phyloP scores from a whole-genome alignment of 2,329 filamentous ascomycete genomes.

The Fusarium nygamai region DNA sequence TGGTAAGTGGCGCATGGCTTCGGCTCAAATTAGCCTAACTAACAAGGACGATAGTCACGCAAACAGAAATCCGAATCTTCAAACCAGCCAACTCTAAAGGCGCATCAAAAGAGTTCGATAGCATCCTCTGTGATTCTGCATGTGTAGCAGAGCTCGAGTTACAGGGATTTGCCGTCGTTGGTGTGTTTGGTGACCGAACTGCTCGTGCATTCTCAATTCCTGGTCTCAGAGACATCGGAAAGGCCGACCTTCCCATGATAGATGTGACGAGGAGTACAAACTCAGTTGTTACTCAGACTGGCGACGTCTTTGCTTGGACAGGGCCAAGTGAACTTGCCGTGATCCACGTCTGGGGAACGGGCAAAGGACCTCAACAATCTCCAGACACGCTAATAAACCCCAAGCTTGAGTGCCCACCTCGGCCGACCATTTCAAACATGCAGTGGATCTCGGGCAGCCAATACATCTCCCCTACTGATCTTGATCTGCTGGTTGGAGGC shows the following conservation, averaged over 20 bases:
- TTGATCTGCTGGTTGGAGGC: slow-evolving; percentile 91
- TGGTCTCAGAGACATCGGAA: slow-evolving; percentile 83
- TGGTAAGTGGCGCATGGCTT: slow-evolving; percentile 57
- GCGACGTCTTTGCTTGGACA: slow-evolving; percentile 87
- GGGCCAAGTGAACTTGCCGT: slow-evolving; percentile 87
- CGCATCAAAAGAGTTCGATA: slow-evolving; percentile 90
- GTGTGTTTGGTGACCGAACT: slow-evolving; percentile 84
- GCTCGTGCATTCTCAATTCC: slow-evolving; percentile 88
- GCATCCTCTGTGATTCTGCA: slow-evolving; percentile 83
- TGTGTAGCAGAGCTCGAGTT: slow-evolving; percentile 78
- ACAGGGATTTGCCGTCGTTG: slow-evolving; percentile 81
- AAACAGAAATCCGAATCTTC: slow-evolving; percentile 86
- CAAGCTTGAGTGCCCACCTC: slow-evolving; percentile 74
- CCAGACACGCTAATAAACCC: slow-evolving; percentile 85
- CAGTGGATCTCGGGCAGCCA: slow-evolving; percentile 98
- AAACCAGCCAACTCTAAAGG: slow-evolving; percentile 86
- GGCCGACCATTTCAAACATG: slow-evolving; percentile 92
- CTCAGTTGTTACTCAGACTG: slow-evolving; percentile 77
- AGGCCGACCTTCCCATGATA: slow-evolving; percentile 72
- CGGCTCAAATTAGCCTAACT: slow-evolving; percentile 22
- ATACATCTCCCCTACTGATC: slow-evolving; percentile 84
- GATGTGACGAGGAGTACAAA: slow-evolving; percentile 78
- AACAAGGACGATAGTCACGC: slow-evolving; percentile 59
- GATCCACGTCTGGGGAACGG: slow-evolving; percentile 85
- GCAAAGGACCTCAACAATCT: slow-evolving; percentile 68